Evolutionary conservation across 352 stramenopile species (phyloP), one percentile per base, ranked within the genome.

Genomic region (Phytopythium boreale): DNA sequence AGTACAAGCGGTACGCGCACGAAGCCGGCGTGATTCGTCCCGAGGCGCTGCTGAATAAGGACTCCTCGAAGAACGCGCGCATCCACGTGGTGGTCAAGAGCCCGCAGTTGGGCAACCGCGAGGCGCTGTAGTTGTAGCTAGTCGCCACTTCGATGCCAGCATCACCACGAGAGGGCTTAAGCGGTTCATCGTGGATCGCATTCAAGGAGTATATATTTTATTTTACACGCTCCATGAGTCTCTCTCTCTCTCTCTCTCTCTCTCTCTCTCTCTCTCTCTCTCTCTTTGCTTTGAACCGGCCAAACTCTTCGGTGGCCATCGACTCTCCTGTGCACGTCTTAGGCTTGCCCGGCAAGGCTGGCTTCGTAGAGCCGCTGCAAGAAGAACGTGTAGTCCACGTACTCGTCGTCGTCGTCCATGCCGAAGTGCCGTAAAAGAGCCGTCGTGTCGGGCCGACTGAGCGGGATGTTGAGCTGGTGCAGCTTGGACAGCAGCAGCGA

Each of bases 1-100:
- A 76, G 52, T 85, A 82, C 59, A 89, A 89, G 62, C 71, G 80
- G 22, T 79, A 67, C 41, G 66, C 67, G 9, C 66, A 83, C 44
- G 80, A 89, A 46, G 36, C 56, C 27, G 65, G 65, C 11, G 55
- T 64, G 31, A 67, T 71, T 11, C 65, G 55, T 2, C 61, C 65
- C 19, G 61, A 67, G 17, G 52, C 52, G 20, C 37, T 71, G 31
- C 52, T 17, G 4, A 61, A 37, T 14, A 51, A 50, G 24, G 36
- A 50, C 22, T 10, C 47, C 1, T 29, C 22, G 24, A 61, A 64
- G 46, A 51, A 63, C 17, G 37, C 66, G 3, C 17, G 34, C 5
- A 47, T 62, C 11, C n/a, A 61, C 39, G 24, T 36, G 4, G 26
- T 39, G 14, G 56, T 39, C 12, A 36, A 56, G 50, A 41, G 6